Percentiles rank a stretch among this genome's conserved stretches.
These are phyloP conservation scores for Verticillium isaacii DNA, from an alignment of 2,329 filamentous ascomycete genomes.

Conservation along the genomic window DNA sequence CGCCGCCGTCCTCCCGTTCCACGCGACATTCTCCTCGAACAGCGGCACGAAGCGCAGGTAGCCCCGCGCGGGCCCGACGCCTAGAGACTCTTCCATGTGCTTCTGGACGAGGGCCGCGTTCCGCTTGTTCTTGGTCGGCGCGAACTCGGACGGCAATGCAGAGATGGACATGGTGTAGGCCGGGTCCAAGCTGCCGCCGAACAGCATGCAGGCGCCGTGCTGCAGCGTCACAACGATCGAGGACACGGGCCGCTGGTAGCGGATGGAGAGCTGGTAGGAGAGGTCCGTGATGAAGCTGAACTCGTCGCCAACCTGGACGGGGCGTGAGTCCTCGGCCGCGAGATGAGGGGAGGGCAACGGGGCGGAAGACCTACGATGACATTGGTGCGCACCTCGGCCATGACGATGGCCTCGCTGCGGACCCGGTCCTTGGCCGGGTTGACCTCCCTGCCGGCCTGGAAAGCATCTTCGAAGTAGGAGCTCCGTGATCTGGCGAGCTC, in stretches of 20 bases:
- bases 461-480: constrained; percentile 42
- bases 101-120: constrained; percentile 73
- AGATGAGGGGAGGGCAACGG: too few relatives aligned
- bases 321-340: constrained; percentile 4
- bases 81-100: constrained; percentile 67
- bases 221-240: constrained; percentile 73
- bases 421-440: constrained; percentile 39
- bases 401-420: constrained; percentile 50
- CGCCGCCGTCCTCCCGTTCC: constrained; percentile 63
- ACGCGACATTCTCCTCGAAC: constrained; percentile 66
- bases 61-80: constrained; percentile 62
- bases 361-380: constrained; percentile 45
- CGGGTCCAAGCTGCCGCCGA: constrained; percentile 71
- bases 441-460: constrained; percentile 26
- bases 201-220: constrained; percentile 69
- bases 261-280: constrained; percentile 65
- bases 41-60: constrained; percentile 68
- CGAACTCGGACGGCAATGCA: constrained; percentile 63
- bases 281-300: constrained; percentile 70
- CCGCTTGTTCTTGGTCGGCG: constrained; percentile 72
- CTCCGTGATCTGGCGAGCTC: constrained; percentile 31
- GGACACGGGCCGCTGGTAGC: constrained; percentile 70
- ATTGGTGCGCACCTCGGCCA: constrained; percentile 62
- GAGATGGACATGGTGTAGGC: constrained; percentile 75
- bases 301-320: constrained; percentile 64